Evolutionary conservation across 1,284 basidiomycete genomes (phyloP), one percentile per base, ranked within the genome.

Genomic region (Ganoderma leucocontextum): DNA sequence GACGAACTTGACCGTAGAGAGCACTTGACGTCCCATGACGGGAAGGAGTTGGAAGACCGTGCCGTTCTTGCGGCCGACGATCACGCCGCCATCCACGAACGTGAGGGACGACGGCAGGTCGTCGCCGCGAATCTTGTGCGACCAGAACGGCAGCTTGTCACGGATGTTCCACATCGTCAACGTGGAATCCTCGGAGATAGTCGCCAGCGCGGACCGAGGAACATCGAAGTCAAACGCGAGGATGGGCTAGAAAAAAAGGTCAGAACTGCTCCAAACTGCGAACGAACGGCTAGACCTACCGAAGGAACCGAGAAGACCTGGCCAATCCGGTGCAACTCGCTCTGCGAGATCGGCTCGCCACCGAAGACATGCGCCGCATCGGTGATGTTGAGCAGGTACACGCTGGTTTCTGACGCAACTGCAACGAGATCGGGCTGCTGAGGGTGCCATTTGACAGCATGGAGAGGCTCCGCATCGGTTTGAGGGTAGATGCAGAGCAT

Each of bases 371-470:
- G 85, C 10, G 80, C 79, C 44, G 88, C 87, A 63, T 90, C 89
- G 2, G 82, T 81, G 65, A 94, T 81, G 78, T 95, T 91, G 76
- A 95, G 84, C 41, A 94, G 79, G 79, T 89, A 92, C 72, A 95
- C 85, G 72, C 87, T 89, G 63, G 85, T 87, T 70, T 91, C 89
- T 0, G 92, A 93, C 39, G 92, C 91, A 38, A 95, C 89, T 5
- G 92, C 92, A 55, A 95, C 82, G n/a, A 87, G 88, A 74, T 93
- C 90, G 2, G 86, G 84, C 66, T 92, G 88, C 76, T 88, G 90
- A 19, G 92, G 90, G 75, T 95, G 91, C 93, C 93, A 95, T 75
- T 93, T 94, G 70, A 95, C 92, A 10, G 90, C 88, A 70, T 90
- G 90, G 38, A 95, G 83, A 42, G 87, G 86, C 67, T 92, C 90